Base-by-base conservation (phyloP, 2,329 filamentous ascomycete genomes). In the Fusarium udum region DNA sequence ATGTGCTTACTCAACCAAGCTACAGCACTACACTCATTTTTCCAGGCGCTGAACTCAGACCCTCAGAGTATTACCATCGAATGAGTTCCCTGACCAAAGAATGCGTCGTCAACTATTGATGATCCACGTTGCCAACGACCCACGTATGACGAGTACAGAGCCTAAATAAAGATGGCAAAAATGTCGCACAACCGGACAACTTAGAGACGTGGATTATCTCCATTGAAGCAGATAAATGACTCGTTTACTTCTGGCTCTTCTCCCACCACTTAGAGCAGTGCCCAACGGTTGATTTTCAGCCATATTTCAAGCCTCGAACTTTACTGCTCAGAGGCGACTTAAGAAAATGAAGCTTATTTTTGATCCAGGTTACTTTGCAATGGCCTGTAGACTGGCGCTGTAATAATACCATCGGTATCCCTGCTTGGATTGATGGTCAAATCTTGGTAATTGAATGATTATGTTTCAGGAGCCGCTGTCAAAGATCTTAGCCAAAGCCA, bases 111-210 rank as follows among this genome's bases (percentile, higher is more conserved):
- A 36, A 62, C 46, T 67, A 22, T 56, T 40, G 34, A n/a, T 32
- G 31, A 64, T 74, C 71, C 67, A 74, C 63, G 63, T 74, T 59
- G 39, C n/a, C 42, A 59, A 52, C 26, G 71, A 72, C 63, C 72
- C 72, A 74, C 61, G 49, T 59, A 65, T 69, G 67, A 74, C 72
- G 61, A 69, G 61, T 61, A 32, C 66, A 57, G 36, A 26, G 45
- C 46, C 40, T 15, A 37, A 58, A 51, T 51, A 58, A 51, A 42
- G 20, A 51, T 61, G 24, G 5, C 34, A 39, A 48, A 67, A 69
- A 64, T 65, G 59, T 69, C 65, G 59, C 67, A 53, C 59, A 53
- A n/a, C 40, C n/a, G n/a, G n/a, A n/a, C n/a, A n/a, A n/a, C n/a
- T 36, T 18, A 36, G 31, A 58, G 31, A 49, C 40, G 40, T 36